These are phyloP conservation scores for Drechslerella stenobrocha DNA, from an alignment of 2,329 filamentous ascomycete genomes.

Conservation along the genomic window DNA sequence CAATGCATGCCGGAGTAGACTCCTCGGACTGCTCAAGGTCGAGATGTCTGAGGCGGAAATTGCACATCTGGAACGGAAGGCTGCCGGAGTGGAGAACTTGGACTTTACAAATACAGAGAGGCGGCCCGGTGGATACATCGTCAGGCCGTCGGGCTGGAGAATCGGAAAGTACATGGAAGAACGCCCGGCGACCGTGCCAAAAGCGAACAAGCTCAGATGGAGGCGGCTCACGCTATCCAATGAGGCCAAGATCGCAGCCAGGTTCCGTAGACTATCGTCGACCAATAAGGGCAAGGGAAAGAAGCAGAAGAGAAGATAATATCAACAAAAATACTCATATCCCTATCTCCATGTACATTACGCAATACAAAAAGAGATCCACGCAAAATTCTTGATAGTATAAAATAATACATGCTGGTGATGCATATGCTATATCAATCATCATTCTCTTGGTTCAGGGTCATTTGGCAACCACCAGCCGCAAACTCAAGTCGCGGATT, in stretches of 20 bases:
- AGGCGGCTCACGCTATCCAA: constrained; percentile 26
- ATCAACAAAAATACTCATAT: background rate
- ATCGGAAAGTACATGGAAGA: constrained; percentile 44
- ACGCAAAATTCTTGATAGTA: background rate
- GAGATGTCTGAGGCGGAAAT: constrained; percentile 31
- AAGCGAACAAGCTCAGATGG: constrained; percentile 43
- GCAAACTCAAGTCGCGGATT: no score
- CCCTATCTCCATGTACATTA: background rate
- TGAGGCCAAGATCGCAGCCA: constrained; percentile 27
- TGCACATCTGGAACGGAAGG: constrained; percentile 26
- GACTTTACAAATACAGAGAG: constrained; percentile 19
- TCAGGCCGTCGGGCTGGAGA: constrained; percentile 34
- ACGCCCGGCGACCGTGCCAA: constrained; percentile 25
- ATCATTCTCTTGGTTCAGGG: no score
- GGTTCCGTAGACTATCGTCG: constrained; percentile 27
- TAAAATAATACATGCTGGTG: no score
- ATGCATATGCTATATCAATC: no score
- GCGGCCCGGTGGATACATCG: constrained; percentile 25
- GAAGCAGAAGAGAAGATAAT: constrained; percentile 38
- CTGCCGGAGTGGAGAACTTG: constrained; percentile 22
- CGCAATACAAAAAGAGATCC: background rate
- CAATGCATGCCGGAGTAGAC: constrained; percentile 73
- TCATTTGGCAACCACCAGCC: no score
- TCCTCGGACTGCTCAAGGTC: constrained; percentile 68
- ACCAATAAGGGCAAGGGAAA: constrained; percentile 8